Base-by-base conservation (phyloP, 2,329 filamentous ascomycete genomes). In the Byssoonygena ceratinophila region DNA sequence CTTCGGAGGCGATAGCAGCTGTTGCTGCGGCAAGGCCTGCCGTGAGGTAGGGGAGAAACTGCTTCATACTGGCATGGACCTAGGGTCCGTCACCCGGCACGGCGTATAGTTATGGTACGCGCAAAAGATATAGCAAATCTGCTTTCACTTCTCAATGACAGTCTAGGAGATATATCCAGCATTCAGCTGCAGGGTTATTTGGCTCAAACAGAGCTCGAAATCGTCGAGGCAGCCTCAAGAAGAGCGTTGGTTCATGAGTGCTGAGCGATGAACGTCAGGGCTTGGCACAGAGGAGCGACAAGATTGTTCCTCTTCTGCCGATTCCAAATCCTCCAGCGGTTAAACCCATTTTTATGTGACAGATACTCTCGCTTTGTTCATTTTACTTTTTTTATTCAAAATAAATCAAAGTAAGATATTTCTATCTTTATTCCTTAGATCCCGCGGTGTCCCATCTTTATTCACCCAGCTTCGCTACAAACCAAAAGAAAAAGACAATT, bases 1-100 rank as follows among this genome's bases (percentile, higher is more conserved):
- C 64, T 31, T 63, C 45, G 14, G 52, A 39, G 29, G 57, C 44
- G 20, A 46, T 27, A 20, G 51, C 50, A n/a, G 44, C 46, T 14
- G 56, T 52, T 20, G 54, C 40, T 16, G 49, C 52, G 16, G 53
- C 50, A 27, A 55, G 27, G 40, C 51, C 37, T 27, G 54, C 43
- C 20, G 53, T 46, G 8, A 59, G 51, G 43, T 51, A 50, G 23
- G 54, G 53, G 27, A 55, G 46, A 14, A 58, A 27, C 31, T 23
- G 52, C 45, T 47, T 59, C 52, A 61, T 60, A 36, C 32, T 56
- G 46, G 37, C 40, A 50, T 23, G 18, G 46, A 36, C 23, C 39
- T 16, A 37, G 49, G 32, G 18, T 37, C 22, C 6, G 18, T 14
- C 9, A 34, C 39, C 41, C 40, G 29, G 12, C 16, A 29, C n/a